Percentiles rank a stretch among this genome's conserved stretches.
Conservation (phyloP, 1,139 yeast species). For the Kodamaea ohmeri region DNA sequence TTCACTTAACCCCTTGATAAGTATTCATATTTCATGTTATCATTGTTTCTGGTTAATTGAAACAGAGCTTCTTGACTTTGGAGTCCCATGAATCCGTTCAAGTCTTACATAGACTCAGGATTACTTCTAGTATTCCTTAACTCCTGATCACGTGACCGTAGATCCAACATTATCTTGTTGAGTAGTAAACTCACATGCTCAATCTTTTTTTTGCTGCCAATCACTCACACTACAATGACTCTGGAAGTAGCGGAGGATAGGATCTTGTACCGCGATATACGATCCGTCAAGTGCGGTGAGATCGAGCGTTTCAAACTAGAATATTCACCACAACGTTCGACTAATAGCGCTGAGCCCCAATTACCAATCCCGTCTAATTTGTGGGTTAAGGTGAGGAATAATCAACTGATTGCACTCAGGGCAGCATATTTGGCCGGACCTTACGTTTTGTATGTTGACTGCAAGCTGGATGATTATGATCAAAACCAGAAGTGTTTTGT, state of each 20-base stretch:
- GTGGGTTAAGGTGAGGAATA: conserved; percentile 71
- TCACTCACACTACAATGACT: background rate
- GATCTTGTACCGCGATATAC: conserved; percentile 33
- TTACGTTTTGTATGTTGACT: conserved; percentile 80
- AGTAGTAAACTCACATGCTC: conserved; percentile 1
- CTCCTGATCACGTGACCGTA: conserved; percentile 2
- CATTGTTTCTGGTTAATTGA: no score
- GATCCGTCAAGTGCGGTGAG: conserved; percentile 39
- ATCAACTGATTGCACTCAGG: conserved; percentile 69
- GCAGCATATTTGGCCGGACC: conserved; percentile 94
- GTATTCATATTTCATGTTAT: no score
- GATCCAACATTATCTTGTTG: background rate
- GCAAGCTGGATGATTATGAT: conserved; percentile 62
- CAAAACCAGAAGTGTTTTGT: conserved; percentile 51
- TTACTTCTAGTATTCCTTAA: no score
- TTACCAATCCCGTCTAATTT: conserved; percentile 24
- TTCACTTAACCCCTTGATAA: no score
- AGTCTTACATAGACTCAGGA: no score
- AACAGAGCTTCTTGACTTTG: no score
- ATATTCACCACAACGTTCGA: conserved; percentile 25
- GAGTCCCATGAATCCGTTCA: no score
- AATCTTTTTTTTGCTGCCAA: conserved; percentile 1
- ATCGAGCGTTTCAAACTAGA: conserved; percentile 34
- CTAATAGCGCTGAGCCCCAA: background rate
- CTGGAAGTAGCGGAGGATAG: background rate